Evolutionary conservation across 2,329 filamentous ascomycete species (phyloP), one percentile per base, ranked within the genome.

Genomic region (Mariannaea sp.): DNA sequence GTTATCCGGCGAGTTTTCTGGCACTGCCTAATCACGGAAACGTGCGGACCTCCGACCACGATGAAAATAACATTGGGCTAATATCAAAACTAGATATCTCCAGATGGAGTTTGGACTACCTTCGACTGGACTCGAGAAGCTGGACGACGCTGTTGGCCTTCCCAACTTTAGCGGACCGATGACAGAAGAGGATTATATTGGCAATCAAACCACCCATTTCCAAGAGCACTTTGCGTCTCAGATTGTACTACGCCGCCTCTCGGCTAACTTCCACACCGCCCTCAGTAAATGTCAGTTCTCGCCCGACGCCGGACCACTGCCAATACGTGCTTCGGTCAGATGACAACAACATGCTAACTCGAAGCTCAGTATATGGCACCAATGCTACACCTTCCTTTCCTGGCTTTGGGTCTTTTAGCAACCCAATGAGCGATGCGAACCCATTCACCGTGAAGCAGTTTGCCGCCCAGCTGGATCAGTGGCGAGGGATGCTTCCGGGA

Each of bases 181-280:
- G 22, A 75, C 72, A n/a, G 73, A 77, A 29, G 74, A 76, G 13
- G 77, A 81, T 57, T 73, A 77, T 52, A 62, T 75, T 10, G 73
- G 70, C 16, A 79, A 81, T 55, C 77, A 82, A 56, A 68, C 73
- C 8, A 78, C 80, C 1, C 77, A 83, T 54, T 82, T 80, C 51
- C 77, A 82, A 56, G 79, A 83, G 53, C 77, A 86, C 59, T 85
- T 84, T 64, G 76, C 80, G 2, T 83, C 83, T 0, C 82, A 85
- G 61, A 80, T 86, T 39, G 79, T 81, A 9, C 72, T 86, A 14
- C 74, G 80, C 16, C 73, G 79, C 19, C 69, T 86, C 3, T 79
- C 80, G 30, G 73, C 77, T 1, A 75, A 78, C 17, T 79, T 84
- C 14, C 78, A 86, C 63, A 71, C 71, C 36, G 72, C 73, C 3